Conservation (phyloP, 2,329 filamentous ascomycete species). For the Trichoderma harzianum region DNA sequence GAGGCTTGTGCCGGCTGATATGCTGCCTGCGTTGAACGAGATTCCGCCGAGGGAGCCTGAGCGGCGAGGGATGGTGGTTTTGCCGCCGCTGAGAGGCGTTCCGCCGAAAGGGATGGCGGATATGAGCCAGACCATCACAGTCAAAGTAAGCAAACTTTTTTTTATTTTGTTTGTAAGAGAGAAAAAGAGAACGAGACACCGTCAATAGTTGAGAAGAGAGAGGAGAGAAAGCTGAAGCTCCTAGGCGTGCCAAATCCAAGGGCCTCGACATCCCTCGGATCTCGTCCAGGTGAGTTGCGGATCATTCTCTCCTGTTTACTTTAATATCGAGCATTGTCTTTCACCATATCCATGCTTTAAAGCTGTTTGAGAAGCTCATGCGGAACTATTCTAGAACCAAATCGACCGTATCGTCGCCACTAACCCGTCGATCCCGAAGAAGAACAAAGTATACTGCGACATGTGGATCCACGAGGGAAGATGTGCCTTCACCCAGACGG, state of each 20-base stretch:
- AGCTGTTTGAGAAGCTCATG: neutral
- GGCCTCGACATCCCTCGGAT: constrained; percentile 27
- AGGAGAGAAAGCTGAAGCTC: constrained; percentile 28
- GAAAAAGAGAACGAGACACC: neutral
- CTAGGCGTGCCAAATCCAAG: constrained; percentile 25
- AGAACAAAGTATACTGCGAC: constrained; percentile 74
- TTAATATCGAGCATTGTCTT: no score
- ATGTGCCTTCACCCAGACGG: constrained; percentile 81
- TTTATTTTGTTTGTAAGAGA: neutral
- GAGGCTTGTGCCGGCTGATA: constrained; percentile 53
- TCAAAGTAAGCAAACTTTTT: constrained; percentile 37
- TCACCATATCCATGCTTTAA: no score
- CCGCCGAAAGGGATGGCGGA: constrained; percentile 38
- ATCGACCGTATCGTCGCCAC: constrained; percentile 35
- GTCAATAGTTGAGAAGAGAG: neutral
- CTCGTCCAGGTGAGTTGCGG: constrained; percentile 30
- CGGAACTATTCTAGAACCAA: constrained; percentile 26
- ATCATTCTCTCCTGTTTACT: neutral
- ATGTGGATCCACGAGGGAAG: constrained; percentile 86
- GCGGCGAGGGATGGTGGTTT: constrained; percentile 44
- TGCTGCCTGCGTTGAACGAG: constrained; percentile 43
- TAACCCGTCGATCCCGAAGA: constrained; percentile 37
- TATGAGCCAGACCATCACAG: constrained; percentile 35
- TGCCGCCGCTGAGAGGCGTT: constrained; percentile 40
- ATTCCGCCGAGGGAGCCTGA: constrained; percentile 41